Evolutionary conservation across 768 basidiomycete genomes (phyloP), one percentile per base, ranked within the genome.

Genomic region (Crassisporium funariophilum): DNA sequence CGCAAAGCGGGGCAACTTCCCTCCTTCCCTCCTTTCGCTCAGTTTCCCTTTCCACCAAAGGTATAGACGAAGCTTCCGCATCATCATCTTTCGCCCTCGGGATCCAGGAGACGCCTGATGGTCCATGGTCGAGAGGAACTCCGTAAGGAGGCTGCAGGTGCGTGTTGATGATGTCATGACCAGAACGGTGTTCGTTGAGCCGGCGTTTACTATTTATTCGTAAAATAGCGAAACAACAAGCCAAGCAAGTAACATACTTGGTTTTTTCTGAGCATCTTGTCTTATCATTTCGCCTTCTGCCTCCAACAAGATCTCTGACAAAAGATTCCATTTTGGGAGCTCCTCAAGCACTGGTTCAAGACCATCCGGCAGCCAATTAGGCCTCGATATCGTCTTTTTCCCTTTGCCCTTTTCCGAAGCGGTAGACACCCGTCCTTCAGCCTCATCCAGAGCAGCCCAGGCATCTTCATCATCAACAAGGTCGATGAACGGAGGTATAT

Each of bases 341-440:
- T 98, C 97, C 66, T 98, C 97, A 17, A 98, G 73, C 0, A 94
- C 81, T 0, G 92, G 90, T 35, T 91, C 83, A 64, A 95, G 83
- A 1, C 83, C 84, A 8, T 79, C 73, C 0, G 93, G 89, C 16
- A 92, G 61, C 86, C 91, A 90, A 17, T 64, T 59, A 3, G 77
- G 75, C 24, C 76, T 68, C 27, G 56, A 53, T 20, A 63, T 57
- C 42, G 54, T 47, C 37, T 59, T 59, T 35, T 55, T 58, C 4
- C 46, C 27, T 45, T 55, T 54, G 11, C 53, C 56, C 8, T 56
- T 61, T 17, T 46, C 33, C n/a, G 41, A 42, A 6, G 40, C 23
- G 15, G 21, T 13, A 10, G 25, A 20, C 4, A 41, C n/a, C 2
- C 37, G 42, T 0, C 75, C 79, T 43, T 87, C 74, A 0, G 78